Conservation (phyloP, 2,329 filamentous ascomycete genomes). For the Ophiognomonia clavigignenti-juglandacearum region DNA sequence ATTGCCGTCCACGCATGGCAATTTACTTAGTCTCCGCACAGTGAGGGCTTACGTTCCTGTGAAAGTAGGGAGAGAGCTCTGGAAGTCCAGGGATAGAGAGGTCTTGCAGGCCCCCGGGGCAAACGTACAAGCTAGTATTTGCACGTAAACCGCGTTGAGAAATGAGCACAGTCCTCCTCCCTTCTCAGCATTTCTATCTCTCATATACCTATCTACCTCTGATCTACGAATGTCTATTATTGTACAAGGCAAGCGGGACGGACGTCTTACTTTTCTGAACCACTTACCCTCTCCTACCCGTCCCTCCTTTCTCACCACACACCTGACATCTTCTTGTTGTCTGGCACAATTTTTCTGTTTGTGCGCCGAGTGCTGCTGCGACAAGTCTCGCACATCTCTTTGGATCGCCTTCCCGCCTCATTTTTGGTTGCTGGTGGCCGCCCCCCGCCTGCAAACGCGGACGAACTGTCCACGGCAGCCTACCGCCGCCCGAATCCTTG, state of each 20-base stretch:
- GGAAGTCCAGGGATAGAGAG: slow-evolving; percentile 10
- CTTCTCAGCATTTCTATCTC: too few relatives aligned
- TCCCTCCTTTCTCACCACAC: too few relatives aligned
- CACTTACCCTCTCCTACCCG: slow-evolving; percentile 11
- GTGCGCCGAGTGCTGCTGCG: too few relatives aligned
- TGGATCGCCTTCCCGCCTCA: background rate
- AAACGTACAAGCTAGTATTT: slow-evolving; percentile 10
- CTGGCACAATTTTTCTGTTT: too few relatives aligned
- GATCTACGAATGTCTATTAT: too few relatives aligned
- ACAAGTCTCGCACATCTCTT: too few relatives aligned
- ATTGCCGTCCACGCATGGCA: background rate
- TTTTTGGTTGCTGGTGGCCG: too few relatives aligned
- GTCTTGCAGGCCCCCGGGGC: slow-evolving; percentile 8
- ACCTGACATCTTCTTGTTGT: too few relatives aligned
- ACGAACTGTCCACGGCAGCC: slow-evolving; percentile 30
- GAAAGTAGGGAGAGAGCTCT: slow-evolving; percentile 14
- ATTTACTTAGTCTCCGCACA: background rate
- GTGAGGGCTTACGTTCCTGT: background rate
- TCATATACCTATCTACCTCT: too few relatives aligned
- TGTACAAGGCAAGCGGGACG: slow-evolving; percentile 16
- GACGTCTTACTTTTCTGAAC: slow-evolving; percentile 19
- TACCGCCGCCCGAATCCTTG: slow-evolving; percentile 17
- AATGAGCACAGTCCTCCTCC: slow-evolving; percentile 14
- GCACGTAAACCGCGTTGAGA: slow-evolving; percentile 16
- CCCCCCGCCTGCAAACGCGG: slow-evolving; percentile 14